Evolutionary conservation across 2,329 filamentous ascomycete genomes (phyloP).

Genomic region (Colletotrichum eleusines): DNA sequence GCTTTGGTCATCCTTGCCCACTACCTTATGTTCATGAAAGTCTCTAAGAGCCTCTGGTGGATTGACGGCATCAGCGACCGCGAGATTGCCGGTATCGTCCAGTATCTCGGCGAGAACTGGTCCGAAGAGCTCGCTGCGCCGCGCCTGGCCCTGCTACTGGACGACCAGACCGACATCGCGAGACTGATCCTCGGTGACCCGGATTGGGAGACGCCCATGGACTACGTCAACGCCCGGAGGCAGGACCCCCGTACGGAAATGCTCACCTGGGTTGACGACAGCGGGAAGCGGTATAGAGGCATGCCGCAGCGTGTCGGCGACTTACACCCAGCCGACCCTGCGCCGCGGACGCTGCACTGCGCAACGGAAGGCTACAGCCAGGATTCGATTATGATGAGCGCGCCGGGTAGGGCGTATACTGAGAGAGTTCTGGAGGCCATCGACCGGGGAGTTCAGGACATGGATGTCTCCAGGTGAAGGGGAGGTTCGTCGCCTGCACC

Average conservation of each 20-base stretch:
- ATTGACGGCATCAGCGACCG: slow-evolving; percentile 58
- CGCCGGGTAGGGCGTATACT: slow-evolving; percentile 19
- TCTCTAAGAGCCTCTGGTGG: slow-evolving; percentile 63
- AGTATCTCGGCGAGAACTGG: slow-evolving; percentile 57
- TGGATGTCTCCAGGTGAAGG: slow-evolving; percentile 27
- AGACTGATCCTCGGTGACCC: slow-evolving; percentile 59
- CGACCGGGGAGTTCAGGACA: slow-evolving; percentile 30
- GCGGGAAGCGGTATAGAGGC: slow-evolving; percentile 32
- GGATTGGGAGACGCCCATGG: slow-evolving; percentile 53
- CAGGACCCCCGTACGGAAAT: slow-evolving; percentile 20
- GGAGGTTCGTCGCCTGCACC: neutral
- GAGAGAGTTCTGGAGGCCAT: slow-evolving; percentile 25
- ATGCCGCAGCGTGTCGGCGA: slow-evolving; percentile 35
- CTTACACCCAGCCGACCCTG: slow-evolving; percentile 19
- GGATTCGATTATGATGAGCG: slow-evolving; percentile 16
- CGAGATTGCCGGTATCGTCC: slow-evolving; percentile 59
- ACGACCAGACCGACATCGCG: slow-evolving; percentile 53
- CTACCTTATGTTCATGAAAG: slow-evolving; percentile 64
- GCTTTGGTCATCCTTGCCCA: slow-evolving; percentile 66
- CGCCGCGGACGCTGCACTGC: slow-evolving; percentile 16
- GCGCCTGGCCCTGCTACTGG: slow-evolving; percentile 50
- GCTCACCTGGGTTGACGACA: slow-evolving; percentile 43
- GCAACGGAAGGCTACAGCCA: slow-evolving; percentile 1
- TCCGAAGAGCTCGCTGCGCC: slow-evolving; percentile 57
- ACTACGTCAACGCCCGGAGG: slow-evolving; percentile 9